Percentiles rank a stretch among this genome's conserved stretches.
These are phyloP conservation scores for Cladophialophora carrionii DNA, from an alignment of 2,329 filamentous ascomycete genomes.

Conservation along the genomic window DNA sequence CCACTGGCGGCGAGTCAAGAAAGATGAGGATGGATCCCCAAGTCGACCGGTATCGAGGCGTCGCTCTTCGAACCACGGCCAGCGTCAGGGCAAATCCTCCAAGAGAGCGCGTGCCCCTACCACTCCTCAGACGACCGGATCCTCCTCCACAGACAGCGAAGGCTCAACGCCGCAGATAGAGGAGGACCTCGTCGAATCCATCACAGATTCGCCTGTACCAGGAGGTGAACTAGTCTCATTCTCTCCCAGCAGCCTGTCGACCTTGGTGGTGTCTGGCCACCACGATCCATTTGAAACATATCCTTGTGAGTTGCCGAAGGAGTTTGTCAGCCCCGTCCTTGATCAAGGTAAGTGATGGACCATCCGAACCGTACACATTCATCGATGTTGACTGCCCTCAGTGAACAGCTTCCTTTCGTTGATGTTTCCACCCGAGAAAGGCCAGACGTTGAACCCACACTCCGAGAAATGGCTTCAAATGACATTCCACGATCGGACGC, in stretches of 20 bases:
- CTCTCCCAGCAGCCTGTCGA: slow-evolving; percentile 17
- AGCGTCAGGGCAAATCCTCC: slow-evolving; percentile 11
- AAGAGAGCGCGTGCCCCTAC: slow-evolving; percentile 18
- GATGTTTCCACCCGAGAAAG: slow-evolving; percentile 31
- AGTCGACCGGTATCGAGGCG: slow-evolving; percentile 14
- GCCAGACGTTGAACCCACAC: slow-evolving; percentile 22
- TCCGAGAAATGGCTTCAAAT: slow-evolving; percentile 29
- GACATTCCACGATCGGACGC: slow-evolving; percentile 31
- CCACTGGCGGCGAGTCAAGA: slow-evolving; percentile 39
- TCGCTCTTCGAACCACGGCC: slow-evolving; percentile 14
- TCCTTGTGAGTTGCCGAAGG: slow-evolving; percentile 29
- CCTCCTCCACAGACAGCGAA: slow-evolving; percentile 23
- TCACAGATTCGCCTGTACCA: background rate
- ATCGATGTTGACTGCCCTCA: slow-evolving; percentile 1
- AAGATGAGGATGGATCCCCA: slow-evolving; percentile 12
- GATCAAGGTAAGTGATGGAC: slow-evolving; percentile 25
- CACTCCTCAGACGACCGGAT: slow-evolving; percentile 15
- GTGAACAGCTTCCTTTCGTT: slow-evolving; percentile 26
- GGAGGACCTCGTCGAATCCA: slow-evolving; percentile 9
- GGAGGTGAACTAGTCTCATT: slow-evolving; percentile 9
- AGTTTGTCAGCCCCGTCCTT: slow-evolving; percentile 30
- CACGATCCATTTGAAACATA: slow-evolving; percentile 31
- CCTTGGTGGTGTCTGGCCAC: slow-evolving; percentile 23
- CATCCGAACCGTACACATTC: background rate
- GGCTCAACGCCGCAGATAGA: slow-evolving; percentile 23